phyloP scores from a whole-genome alignment of 2,329 filamentous ascomycete species.

The Pestalotiopsis sp. region DNA sequence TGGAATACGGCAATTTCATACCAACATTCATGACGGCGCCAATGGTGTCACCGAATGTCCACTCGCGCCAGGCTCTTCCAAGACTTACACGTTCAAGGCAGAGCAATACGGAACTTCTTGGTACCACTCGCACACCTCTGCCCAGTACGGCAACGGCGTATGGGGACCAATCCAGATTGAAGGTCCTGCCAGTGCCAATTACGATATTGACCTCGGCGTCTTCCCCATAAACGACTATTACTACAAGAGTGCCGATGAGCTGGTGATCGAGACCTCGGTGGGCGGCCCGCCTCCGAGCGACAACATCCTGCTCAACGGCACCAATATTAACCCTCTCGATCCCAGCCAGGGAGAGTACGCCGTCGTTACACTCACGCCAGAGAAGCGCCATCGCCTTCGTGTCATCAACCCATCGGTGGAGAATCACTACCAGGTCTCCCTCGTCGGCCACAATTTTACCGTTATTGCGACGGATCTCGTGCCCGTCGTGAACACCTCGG shows the following conservation, averaged over 20 bases:
- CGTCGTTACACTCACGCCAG: constrained; percentile 39
- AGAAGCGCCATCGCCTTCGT: constrained; percentile 51
- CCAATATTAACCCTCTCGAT: constrained; percentile 30
- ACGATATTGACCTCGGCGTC: constrained; percentile 56
- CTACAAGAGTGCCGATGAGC: constrained; percentile 35
- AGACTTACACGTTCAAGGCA: constrained; percentile 37
- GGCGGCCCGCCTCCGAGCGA: constrained; percentile 32
- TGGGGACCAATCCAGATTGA: constrained; percentile 53
- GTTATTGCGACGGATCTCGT: constrained; percentile 58
- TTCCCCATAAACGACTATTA: constrained; percentile 55
- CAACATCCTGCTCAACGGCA: constrained; percentile 51
- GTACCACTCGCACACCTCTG: constrained; percentile 45
- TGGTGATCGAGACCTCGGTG: constrained; percentile 18
- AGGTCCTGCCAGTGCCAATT: constrained; percentile 50
- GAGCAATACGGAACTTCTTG: constrained; percentile 40
- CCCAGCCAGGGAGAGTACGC: constrained; percentile 33
- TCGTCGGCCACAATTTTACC: constrained; percentile 50
- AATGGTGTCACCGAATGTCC: constrained; percentile 48
- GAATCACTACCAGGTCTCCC: constrained; percentile 52
- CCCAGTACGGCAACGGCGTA: constrained; percentile 56
- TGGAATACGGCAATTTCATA: constrained; percentile 46
- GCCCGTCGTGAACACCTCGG: constrained; percentile 50
- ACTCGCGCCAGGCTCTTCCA: constrained; percentile 33
- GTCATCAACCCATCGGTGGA: constrained; percentile 54
- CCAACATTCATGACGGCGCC: constrained; percentile 46